phyloP scores from a whole-genome alignment of 1,284 basidiomycete genomes.

The Xanthoconium separans region DNA sequence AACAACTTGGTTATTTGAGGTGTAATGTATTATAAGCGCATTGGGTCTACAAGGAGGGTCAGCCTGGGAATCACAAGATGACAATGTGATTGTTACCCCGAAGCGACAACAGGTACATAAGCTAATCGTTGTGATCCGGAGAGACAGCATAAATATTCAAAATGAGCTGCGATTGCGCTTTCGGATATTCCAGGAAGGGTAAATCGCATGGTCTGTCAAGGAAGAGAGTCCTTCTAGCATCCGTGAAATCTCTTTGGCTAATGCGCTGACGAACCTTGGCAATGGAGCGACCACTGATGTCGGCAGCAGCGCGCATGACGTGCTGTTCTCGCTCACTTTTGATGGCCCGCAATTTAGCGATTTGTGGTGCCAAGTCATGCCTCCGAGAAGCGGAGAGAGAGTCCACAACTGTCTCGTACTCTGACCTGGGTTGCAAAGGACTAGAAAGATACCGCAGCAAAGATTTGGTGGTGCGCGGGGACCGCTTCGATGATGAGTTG shows the following conservation, averaged over 20 bases:
- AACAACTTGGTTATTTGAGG: slow-evolving; percentile 80
- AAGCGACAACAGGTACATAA: slow-evolving; percentile 94
- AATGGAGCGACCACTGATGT: slow-evolving; percentile 74
- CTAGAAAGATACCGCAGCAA: slow-evolving; percentile 49
- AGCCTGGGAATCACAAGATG: slow-evolving; percentile 1
- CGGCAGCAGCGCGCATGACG: slow-evolving; percentile 73
- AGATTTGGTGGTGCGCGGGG: slow-evolving; percentile 42
- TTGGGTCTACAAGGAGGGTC: slow-evolving; percentile 57
- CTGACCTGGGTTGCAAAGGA: slow-evolving; percentile 36
- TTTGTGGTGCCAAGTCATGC: slow-evolving; percentile 54
- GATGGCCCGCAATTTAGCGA: slow-evolving; percentile 62
- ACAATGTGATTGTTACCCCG: slow-evolving; percentile 57
- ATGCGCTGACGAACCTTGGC: slow-evolving; percentile 54
- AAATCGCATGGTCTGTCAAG: slow-evolving; percentile 78
- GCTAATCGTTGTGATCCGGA: slow-evolving; percentile 82
- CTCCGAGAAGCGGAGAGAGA: slow-evolving; percentile 47
- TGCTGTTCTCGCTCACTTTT: slow-evolving; percentile 72
- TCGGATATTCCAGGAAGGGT: slow-evolving; percentile 72
- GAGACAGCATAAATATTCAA: slow-evolving; percentile 82
- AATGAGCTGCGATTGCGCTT: slow-evolving; percentile 77
- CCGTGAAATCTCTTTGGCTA: neutral
- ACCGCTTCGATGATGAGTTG: slow-evolving; percentile 21
- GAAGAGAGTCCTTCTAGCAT: neutral
- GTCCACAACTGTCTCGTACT: slow-evolving; percentile 54
- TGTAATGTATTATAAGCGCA: slow-evolving; percentile 89